These are phyloP conservation scores for Cutaneotrichosporon daszewskae DNA, from an alignment of 1,284 basidiomycete genomes.

Conservation along the genomic window DNA sequence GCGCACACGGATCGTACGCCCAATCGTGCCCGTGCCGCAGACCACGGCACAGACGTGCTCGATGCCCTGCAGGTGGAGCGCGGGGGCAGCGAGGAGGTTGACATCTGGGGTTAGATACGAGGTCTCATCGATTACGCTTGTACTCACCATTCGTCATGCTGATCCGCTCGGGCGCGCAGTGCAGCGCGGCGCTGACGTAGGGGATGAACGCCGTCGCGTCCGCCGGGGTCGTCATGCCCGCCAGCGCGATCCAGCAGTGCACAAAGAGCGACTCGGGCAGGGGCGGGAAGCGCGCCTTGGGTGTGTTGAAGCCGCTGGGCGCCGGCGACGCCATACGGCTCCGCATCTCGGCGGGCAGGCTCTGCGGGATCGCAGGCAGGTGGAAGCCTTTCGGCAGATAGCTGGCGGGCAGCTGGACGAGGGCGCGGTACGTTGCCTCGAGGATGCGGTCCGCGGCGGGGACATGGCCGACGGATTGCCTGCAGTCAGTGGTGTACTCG, in stretches of 20 bases:
- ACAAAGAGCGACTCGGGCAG: constrained; percentile 26
- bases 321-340: constrained; percentile 5
- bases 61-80: constrained; percentile 24
- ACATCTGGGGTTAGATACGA: constrained; percentile 25
- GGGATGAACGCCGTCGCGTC: constrained; percentile 27
- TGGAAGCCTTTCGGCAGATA: constrained; percentile 24
- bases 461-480: constrained; percentile 31
- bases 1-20: constrained; percentile 28
- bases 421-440: constrained; percentile 38
- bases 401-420: constrained; percentile 25
- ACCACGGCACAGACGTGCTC: constrained; percentile 36
- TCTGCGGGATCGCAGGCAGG: constrained; percentile 13
- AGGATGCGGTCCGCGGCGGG: constrained; percentile 33
- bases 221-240: constrained; percentile 26
- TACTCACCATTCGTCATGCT: constrained; percentile 37
- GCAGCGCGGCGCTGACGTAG: constrained; percentile 18
- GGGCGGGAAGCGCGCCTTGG: constrained; percentile 13
- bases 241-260: constrained; percentile 39
- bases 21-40: constrained; percentile 39
- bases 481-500: constrained; percentile 10
- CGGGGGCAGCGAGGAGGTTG: constrained; percentile 41
- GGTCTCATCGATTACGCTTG: neutral
- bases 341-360: neutral
- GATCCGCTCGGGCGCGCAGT: constrained; percentile 15
- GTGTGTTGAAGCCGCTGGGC: constrained; percentile 13